Evolutionary conservation across 108 stramenopile genomes (phyloP), one percentile per base, ranked within the genome.

Genomic region (Aurantiochytrium sp.): DNA sequence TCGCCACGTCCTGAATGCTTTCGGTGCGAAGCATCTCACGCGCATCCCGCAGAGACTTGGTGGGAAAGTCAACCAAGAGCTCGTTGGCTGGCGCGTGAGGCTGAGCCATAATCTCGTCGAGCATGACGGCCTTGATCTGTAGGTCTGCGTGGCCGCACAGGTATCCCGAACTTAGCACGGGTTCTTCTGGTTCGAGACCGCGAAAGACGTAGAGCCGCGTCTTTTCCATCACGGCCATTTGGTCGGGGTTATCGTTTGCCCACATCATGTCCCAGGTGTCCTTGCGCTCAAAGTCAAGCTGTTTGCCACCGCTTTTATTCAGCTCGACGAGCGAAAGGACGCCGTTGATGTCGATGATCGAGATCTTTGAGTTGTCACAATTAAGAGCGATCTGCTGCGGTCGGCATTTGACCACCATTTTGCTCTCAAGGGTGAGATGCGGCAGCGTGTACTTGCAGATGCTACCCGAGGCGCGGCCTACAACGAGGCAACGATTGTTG

Each of bases 141-240:
- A 94, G 58, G 53, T 92, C 91, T 58, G 60, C 43, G 64, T 93
- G 88, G 5, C 58, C 55, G 51, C 60, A 71, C 35, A 94, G 51
- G 72, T 93, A 93, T 8, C 91, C 94, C 47, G 88, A 89, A 43
- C 83, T 23, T 4, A 45, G 59, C 28, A 92, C 73, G 43, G 94
- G 94, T 58, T 94, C 94, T 58, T 94, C 94, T 6, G 88, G 72
- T 49, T 76, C 89, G 16, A 88, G 83, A 72, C 58, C 28, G 47
- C 91, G 60, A 60, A 91, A 89, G 1, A 94, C 72, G 47, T 72
- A 88, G 72, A 94, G 57, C 59, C 90, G 89, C 5, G 94, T 94
- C 90, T 95, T 95, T 59, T 95, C 94, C 92, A 95, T 92, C 42
- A 91, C 90, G 5, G 88, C 94, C 21, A 94, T 87, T 60, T 91